Evolutionary conservation across 2,329 filamentous ascomycete genomes (phyloP).

Genomic region (Paraconiothyrium brasiliense): DNA sequence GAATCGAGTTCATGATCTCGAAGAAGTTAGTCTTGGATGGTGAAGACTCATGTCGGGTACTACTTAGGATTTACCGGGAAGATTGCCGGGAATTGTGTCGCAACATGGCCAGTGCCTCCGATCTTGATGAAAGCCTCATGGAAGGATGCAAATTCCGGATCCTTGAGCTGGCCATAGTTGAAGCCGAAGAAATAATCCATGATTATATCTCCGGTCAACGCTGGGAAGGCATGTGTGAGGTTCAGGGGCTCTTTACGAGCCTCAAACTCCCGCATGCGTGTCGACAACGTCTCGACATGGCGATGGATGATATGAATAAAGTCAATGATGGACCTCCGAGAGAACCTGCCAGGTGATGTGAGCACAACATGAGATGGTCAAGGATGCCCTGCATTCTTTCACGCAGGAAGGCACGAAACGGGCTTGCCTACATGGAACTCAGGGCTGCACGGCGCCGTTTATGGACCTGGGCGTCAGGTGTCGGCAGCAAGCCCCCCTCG

Average conservation of each 20-base stretch:
- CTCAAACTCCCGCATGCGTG: constrained; percentile 43
- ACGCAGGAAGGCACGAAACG: not conserved
- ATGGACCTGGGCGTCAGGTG: constrained; percentile 39
- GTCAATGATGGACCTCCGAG: constrained; percentile 44
- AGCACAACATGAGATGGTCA: constrained; percentile 13
- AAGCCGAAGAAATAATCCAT: constrained; percentile 55
- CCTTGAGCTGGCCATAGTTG: constrained; percentile 44
- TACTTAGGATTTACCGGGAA: constrained; percentile 33
- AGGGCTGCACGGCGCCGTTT: constrained; percentile 44
- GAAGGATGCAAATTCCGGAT: constrained; percentile 46
- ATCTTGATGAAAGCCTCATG: constrained; percentile 47
- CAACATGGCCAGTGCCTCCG: constrained; percentile 41
- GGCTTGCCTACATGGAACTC: constrained; percentile 40
- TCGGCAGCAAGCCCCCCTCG: constrained; percentile 38
- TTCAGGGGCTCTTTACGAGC: constrained; percentile 41
- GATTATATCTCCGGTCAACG: constrained; percentile 58
- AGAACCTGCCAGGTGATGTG: constrained; percentile 41
- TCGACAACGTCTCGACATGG: constrained; percentile 43
- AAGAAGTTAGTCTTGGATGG: not conserved
- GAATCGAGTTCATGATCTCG: constrained; percentile 46
- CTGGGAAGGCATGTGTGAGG: constrained; percentile 47
- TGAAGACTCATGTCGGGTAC: not conserved
- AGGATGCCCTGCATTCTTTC: not conserved
- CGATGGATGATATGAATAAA: constrained; percentile 49
- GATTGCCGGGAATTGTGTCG: constrained; percentile 44